Base-by-base conservation (phyloP, 768 basidiomycete species). In the Calocera viscosa region DNA sequence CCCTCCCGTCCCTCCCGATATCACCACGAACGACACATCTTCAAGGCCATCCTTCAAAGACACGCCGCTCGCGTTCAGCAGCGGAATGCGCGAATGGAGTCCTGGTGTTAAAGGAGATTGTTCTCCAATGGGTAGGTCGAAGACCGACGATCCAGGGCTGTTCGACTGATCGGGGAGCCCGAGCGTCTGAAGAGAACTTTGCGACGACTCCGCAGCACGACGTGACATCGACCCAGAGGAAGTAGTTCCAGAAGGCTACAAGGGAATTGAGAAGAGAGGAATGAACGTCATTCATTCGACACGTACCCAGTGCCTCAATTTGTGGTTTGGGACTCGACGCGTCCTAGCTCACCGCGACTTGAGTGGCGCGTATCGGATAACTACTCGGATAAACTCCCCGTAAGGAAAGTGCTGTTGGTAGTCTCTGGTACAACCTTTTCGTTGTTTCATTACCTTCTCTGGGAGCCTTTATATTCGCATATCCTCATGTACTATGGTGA, bases 1-100 rank as follows among this genome's bases (percentile, higher is more conserved):
- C 63, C 92, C 91, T 43, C 94, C 94, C 35, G 93, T 93, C n/a
- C 94, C 94, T 0, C 94, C 94, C 64, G 91, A 94, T 66, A 97
- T 83, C 64, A 96, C 82, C 7, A 94, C 75, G 73, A 83, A 88
- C 1, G 86, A 83, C 1, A 81, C 73, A 16, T 64, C 12, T 43
- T 40, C 40, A 11, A 41, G 66, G 11, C 49, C 66, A 3, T 60
- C 53, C 30, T 19, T 60, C 30, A 60, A 32, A 5, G 26, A 26
- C 53, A 22, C 30, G 11, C 26, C 30, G 19, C 53, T 60, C 26
- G 16, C 5, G 26, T 30, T 32, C 2, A 60, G 22, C 16, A 32
- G 8, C 30, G 26, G 53, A 28, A 32, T 60, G 7, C 53, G 53
- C 53, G 30, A 60, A 30, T 26, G 14, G 30, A 16, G 24, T 16